Evolutionary conservation across 805 yeast genomes (phyloP).

Genomic region (Teunomyces gatunensis): DNA sequence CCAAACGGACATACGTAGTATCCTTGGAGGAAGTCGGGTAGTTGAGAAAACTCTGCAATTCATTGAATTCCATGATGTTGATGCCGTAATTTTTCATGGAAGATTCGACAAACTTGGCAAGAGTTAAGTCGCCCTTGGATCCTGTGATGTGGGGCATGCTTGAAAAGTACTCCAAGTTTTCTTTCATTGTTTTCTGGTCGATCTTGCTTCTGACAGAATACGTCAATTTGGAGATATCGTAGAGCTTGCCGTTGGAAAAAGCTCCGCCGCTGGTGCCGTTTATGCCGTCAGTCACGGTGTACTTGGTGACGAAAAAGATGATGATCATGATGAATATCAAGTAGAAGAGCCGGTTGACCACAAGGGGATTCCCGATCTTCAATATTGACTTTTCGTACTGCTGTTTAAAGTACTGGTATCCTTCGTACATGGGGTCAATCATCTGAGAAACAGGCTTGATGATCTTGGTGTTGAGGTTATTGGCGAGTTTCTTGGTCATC

Average conservation of each 20-base stretch:
- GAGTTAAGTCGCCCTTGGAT: conserved; percentile 75
- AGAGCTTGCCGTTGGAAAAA: conserved; percentile 54
- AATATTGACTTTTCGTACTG: conserved; percentile 58
- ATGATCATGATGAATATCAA: conserved; percentile 61
- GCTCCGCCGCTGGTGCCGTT: conserved; percentile 41
- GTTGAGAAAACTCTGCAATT: conserved; percentile 56
- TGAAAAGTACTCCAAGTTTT: conserved; percentile 66
- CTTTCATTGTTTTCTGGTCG: conserved; percentile 57
- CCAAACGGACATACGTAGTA: conserved; percentile 26
- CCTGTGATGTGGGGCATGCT: conserved; percentile 88
- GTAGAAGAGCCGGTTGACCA: conserved; percentile 73
- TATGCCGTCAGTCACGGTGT: conserved; percentile 46
- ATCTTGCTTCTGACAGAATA: conserved; percentile 49
- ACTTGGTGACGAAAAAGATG: conserved; percentile 55
- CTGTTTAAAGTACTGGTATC: conserved; percentile 37
- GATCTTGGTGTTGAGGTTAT: conserved; percentile 32
- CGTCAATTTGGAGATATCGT: conserved; percentile 54
- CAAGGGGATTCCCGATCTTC: conserved; percentile 80
- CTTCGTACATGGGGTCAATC: conserved; percentile 53
- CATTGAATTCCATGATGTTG: conserved; percentile 46
- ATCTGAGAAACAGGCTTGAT: conserved; percentile 44
- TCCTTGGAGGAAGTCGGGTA: conserved; percentile 48
- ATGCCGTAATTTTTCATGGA: conserved; percentile 60
- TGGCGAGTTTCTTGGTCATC: conserved; percentile 33
- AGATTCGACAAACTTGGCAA: conserved; percentile 63